These are phyloP conservation scores for Neonectria faginata DNA, from an alignment of 2,329 filamentous ascomycete genomes.

Conservation along the genomic window DNA sequence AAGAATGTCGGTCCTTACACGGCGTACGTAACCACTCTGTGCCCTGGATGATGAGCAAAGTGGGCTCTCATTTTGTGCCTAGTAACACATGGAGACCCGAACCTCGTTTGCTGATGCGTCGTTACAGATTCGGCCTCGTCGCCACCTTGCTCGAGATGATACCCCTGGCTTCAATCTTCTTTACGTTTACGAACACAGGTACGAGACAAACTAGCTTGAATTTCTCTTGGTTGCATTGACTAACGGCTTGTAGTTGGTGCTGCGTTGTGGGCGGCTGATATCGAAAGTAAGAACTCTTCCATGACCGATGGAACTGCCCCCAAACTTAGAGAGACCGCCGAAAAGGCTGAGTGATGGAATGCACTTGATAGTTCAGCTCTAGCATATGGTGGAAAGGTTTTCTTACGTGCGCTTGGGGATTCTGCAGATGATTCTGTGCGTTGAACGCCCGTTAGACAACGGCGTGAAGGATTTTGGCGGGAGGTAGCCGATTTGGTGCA, in stretches of 20 bases:
- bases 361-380: background rate
- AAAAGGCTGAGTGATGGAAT: slow-evolving; percentile 58
- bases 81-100: slow-evolving; percentile 18
- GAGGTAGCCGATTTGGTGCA: slow-evolving; percentile 4
- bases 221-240: background rate
- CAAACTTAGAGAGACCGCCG: slow-evolving; percentile 60
- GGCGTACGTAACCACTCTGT: slow-evolving; percentile 66
- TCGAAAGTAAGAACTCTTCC: slow-evolving; percentile 69
- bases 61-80: background rate
- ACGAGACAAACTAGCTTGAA: slow-evolving; percentile 38
- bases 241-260: slow-evolving; percentile 73
- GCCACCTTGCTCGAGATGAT: slow-evolving; percentile 87
- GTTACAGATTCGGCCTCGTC: slow-evolving; percentile 75
- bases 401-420: background rate
- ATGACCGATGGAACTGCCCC: slow-evolving; percentile 66
- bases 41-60: slow-evolving; percentile 5
- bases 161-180: slow-evolving; percentile 83
- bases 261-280: slow-evolving; percentile 92
- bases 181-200: slow-evolving; percentile 89
- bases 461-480: background rate
- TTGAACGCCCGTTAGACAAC: background rate
- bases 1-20: slow-evolving; percentile 82
- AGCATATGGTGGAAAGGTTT: background rate
- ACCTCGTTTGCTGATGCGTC: slow-evolving; percentile 26
- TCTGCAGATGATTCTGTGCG: background rate